These are phyloP conservation scores for Xylaria palmicola DNA, from an alignment of 495 filamentous ascomycete genomes.

Conservation along the genomic window DNA sequence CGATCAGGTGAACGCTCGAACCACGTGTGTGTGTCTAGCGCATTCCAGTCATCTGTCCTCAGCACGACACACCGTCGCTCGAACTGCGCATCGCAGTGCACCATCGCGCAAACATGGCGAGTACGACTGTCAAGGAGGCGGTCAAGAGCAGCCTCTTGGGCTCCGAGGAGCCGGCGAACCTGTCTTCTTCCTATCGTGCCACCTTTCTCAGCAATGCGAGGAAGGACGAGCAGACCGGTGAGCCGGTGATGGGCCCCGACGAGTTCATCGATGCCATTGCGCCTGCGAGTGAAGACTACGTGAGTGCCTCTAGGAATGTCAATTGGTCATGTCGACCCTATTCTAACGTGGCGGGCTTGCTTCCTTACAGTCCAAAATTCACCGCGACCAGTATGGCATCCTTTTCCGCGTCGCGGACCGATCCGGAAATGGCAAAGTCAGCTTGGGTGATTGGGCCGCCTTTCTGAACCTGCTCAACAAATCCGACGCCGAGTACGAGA, in stretches of 20 bases:
- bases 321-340: background rate
- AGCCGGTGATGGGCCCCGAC: conserved; percentile 74
- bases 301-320: conserved; percentile 46
- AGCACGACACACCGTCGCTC: background rate
- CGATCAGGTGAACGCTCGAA: background rate
- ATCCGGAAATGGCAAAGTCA: conserved; percentile 66
- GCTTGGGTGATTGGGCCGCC: conserved; percentile 79
- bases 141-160: conserved; percentile 80
- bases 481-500: conserved; percentile 97
- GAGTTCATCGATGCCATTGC: conserved; percentile 91
- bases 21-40: conserved; percentile 5
- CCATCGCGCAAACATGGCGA: conserved; percentile 35
- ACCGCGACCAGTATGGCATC: conserved; percentile 88
- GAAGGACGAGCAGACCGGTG: conserved; percentile 71
- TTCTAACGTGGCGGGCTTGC: background rate
- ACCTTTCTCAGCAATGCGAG: conserved; percentile 76
- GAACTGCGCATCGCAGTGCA: background rate
- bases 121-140: conserved; percentile 57
- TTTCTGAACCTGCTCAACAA: conserved; percentile 93
- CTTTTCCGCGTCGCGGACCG: conserved; percentile 89
- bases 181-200: conserved; percentile 67
- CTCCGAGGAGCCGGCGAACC: conserved; percentile 52
- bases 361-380: conserved; percentile 85
- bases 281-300: conserved; percentile 84
- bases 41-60: background rate